These are phyloP conservation scores for Pelargonium myrrhifolium DNA, from an alignment of 441 rosid genomes.

Conservation along the genomic window DNA sequence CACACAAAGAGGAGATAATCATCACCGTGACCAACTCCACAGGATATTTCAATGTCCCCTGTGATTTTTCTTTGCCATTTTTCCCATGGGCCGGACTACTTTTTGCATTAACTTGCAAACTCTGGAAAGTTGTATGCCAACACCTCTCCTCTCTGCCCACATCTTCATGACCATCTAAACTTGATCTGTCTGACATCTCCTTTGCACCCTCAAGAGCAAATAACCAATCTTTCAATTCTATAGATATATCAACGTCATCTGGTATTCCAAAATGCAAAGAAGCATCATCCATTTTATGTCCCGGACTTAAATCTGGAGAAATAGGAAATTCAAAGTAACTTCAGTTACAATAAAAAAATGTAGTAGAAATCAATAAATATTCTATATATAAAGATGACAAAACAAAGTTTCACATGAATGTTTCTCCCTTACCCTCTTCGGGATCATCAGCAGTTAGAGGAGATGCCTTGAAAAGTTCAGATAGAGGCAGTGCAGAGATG, in stretches of 20 bases:
- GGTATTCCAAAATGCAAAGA: conserved; percentile 57
- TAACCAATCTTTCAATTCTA: conserved; percentile 86
- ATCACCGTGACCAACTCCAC: conserved; percentile 74
- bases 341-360: conserved; percentile 8
- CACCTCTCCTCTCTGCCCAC: conserved; percentile 69
- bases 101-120: conserved; percentile 56
- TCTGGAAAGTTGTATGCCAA: conserved; percentile 82
- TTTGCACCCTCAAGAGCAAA: conserved; percentile 90
- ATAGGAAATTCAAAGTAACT: conserved; percentile 21
- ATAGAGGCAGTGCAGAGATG: conserved; percentile 72
- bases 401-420: background rate
- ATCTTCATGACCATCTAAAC: conserved; percentile 35
- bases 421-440: conserved; percentile 42
- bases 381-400: background rate
- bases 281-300: conserved; percentile 37
- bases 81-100: conserved; percentile 34
- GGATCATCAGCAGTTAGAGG: conserved; percentile 40
- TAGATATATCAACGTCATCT: conserved; percentile 68
- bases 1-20: conserved; percentile 8
- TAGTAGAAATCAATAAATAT: background rate
- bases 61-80: conserved; percentile 33
- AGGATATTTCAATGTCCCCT: conserved; percentile 38
- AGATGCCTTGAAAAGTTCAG: conserved; percentile 72
- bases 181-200: conserved; percentile 52
- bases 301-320: conserved; percentile 40